Evolutionary conservation across 2,329 filamentous ascomycete species (phyloP).

Genomic region (Bipolaris zeicola): DNA sequence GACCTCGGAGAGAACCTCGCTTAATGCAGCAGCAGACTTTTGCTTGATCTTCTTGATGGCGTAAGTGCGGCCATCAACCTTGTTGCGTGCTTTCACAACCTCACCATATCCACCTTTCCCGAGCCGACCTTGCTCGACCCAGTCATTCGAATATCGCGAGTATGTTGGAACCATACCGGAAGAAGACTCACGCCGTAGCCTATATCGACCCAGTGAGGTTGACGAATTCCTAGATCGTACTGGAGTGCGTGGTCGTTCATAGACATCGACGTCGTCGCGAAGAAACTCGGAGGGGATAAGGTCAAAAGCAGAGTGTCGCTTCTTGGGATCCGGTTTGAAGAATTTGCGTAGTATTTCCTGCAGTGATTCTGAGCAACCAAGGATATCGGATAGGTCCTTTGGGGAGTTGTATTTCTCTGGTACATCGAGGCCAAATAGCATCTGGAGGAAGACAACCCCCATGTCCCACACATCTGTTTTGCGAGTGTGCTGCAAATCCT

Average conservation of each 20-base stretch:
- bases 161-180: constrained; percentile 48
- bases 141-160: constrained; percentile 86
- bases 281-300: constrained; percentile 64
- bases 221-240: constrained; percentile 46
- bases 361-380: constrained; percentile 74
- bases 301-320: constrained; percentile 81
- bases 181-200: constrained; percentile 46
- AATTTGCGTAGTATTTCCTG: constrained; percentile 82
- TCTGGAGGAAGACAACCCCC: constrained; percentile 88
- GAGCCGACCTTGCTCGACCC: constrained; percentile 84
- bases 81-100: constrained; percentile 93
- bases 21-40: constrained; percentile 73
- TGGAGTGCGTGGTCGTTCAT: constrained; percentile 42
- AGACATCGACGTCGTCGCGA: constrained; percentile 55
- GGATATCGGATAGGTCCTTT: constrained; percentile 70
- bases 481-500: constrained; percentile 62
- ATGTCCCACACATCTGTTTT: constrained; percentile 97
- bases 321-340: constrained; percentile 83
- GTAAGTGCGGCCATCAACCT: constrained; percentile 90
- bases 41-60: constrained; percentile 96
- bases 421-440: constrained; percentile 85
- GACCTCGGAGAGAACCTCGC: constrained; percentile 83
- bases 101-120: constrained; percentile 96
- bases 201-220: constrained; percentile 41
- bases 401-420: constrained; percentile 80